Evolutionary conservation across 2,329 filamentous ascomycete genomes (phyloP), one percentile per base, ranked within the genome.

Genomic region (Sporothrix euskadiensis): DNA sequence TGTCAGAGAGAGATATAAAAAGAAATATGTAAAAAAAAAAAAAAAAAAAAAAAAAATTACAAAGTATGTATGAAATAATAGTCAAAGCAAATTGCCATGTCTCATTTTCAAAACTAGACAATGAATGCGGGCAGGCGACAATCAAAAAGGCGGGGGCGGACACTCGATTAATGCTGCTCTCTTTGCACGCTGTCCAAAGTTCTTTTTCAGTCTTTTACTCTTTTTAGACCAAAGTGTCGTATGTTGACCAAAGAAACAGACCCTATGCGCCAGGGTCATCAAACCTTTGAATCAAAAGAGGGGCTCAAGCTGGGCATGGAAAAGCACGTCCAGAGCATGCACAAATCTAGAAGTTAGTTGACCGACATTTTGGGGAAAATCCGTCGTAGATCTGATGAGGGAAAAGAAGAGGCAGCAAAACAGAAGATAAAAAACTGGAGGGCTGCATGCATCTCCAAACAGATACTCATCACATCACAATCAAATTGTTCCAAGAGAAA

Each of bases 131-230:
- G 39, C 22, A 30, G 61, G 26, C 22, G 39, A 47, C 61, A 66
- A 30, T 30, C 39, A 66, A 19, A 66, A 44, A 66, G 14, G 61
- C 61, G 61, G 61, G 47, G 61, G 39, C 39, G 61, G 61, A 66
- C 22, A 66, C 61, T 47, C n/a, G 39, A 66, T 49, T 19, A 41
- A 65, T 47, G 35, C 39, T 9, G 30, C 57, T 66, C 39, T 63
- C 39, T 22, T 16, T 61, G n/a, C 7, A 54, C 47, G 12, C 22
- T 54, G 5, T 22, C 26, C 26, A 26, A 26, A 41, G 41, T 47
- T 14, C 41, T 47, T 12, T 47, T 47, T 47, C 10, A 47, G 14
- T 47, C 4, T 5, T 16, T 19, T 12, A 49, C 26, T 26, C 26
- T 26, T 19, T 47, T 12, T 49, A 4, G 6, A 16, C 19, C 26